These are phyloP conservation scores for Metschnikowia drakensbergensis DNA, from an alignment of 805 yeast genomes.

Conservation along the genomic window DNA sequence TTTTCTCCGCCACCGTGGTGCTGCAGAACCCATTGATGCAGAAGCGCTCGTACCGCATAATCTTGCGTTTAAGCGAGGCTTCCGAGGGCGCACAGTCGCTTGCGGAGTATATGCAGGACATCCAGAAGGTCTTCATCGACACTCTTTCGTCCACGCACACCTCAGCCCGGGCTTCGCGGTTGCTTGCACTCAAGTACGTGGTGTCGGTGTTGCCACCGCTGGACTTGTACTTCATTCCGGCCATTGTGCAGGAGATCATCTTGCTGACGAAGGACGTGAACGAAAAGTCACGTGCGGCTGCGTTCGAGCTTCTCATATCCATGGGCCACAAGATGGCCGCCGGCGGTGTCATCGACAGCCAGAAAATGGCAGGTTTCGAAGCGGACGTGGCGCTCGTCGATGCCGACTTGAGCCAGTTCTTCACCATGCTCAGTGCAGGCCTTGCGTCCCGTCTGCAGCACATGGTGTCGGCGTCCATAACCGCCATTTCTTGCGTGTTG, in stretches of 20 bases:
- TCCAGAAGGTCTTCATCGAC: conserved; percentile 56
- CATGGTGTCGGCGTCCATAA: conserved; percentile 91
- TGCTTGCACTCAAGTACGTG: conserved; percentile 61
- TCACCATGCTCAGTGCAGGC: conserved; percentile 95
- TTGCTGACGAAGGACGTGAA: conserved; percentile 88
- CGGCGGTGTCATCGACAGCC: conserved; percentile 65
- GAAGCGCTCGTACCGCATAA: conserved; percentile 82
- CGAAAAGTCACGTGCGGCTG: conserved; percentile 82
- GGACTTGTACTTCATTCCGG: conserved; percentile 74
- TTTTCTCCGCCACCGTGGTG: conserved; percentile 64
- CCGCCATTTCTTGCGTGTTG: conserved; percentile 81
- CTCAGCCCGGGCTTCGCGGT: conserved; percentile 78
- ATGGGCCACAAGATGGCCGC: conserved; percentile 77
- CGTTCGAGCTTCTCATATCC: conserved; percentile 68
- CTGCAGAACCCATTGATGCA: conserved; percentile 66
- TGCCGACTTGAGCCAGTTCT: conserved; percentile 75
- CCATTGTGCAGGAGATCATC: conserved; percentile 80
- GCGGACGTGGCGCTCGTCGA: conserved; percentile 52
- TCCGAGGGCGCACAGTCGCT: conserved; percentile 60
- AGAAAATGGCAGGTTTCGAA: conserved; percentile 65
- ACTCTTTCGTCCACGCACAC: conserved; percentile 57
- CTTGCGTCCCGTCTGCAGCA: conserved; percentile 90
- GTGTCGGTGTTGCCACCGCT: conserved; percentile 58
- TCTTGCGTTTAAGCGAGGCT: conserved; percentile 66
- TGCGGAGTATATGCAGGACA: conserved; percentile 47